A percentile compares a stretch with the other conserved stretches of the same genome.
Evolutionary conservation across 768 basidiomycete genomes (phyloP).

Genomic region (Tylopilus intermedius): DNA sequence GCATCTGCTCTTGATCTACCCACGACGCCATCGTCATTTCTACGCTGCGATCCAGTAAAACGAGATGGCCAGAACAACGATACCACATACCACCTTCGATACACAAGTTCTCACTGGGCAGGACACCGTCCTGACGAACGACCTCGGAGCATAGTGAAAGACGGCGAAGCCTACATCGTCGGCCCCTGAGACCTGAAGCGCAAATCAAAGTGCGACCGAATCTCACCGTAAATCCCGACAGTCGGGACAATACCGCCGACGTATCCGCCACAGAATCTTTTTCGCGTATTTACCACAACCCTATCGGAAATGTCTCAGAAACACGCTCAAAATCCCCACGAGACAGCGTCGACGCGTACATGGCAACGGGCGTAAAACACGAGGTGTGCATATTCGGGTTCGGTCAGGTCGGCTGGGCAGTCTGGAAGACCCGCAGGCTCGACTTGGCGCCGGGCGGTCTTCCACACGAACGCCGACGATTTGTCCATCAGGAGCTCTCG

Average conservation of each 20-base stretch:
- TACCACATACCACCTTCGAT: neutral
- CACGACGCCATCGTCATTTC: neutral
- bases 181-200: neutral
- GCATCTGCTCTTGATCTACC: neutral
- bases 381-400: conserved; percentile 42
- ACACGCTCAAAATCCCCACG: too few species aligned
- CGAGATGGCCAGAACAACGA: neutral
- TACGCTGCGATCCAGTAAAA: neutral
- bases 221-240: neutral
- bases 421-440: conserved; percentile 31
- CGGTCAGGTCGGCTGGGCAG: conserved; percentile 17
- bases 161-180: neutral
- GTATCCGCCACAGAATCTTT: conserved; percentile 8
- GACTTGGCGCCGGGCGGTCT: conserved; percentile 26
- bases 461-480: conserved; percentile 28
- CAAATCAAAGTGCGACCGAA: neutral
- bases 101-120: neutral
- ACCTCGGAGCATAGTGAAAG: neutral
- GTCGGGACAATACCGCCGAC: neutral
- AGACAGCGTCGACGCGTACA: neutral
- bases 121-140: neutral
- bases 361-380: conserved; percentile 28
- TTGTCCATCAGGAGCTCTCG: conserved; percentile 26
- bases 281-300: conserved; percentile 6
- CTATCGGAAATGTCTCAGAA: neutral